A percentile compares a stretch with the other conserved stretches of the same genome.
Evolutionary conservation across 768 basidiomycete species (phyloP).

Genomic region (Lactifluus echinatus): DNA sequence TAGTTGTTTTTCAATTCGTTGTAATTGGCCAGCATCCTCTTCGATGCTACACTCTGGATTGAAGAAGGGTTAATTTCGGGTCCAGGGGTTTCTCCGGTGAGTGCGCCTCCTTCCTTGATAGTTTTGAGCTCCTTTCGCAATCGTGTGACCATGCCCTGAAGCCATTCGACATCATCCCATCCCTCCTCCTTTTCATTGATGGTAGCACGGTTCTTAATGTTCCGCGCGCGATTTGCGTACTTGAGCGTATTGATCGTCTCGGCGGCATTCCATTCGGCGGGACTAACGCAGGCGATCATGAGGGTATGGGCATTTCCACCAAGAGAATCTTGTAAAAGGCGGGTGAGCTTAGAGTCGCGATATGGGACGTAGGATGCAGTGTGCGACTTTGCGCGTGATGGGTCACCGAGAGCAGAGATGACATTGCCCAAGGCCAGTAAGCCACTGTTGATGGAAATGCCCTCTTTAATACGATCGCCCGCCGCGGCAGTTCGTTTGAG

Average conservation of each 20-base stretch:
- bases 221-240: constrained; percentile 93
- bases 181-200: constrained; percentile 94
- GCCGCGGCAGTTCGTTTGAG: constrained; percentile 94
- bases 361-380: constrained; percentile 91
- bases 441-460: constrained; percentile 98
- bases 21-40: constrained; percentile 73
- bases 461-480: constrained; percentile 95
- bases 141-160: constrained; percentile 79
- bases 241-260: constrained; percentile 95
- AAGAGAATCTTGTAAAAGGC: constrained; percentile 90
- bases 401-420: constrained; percentile 95
- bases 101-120: constrained; percentile 58
- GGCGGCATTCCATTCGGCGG: constrained; percentile 88
- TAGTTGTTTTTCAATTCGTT: constrained; percentile 80
- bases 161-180: constrained; percentile 97
- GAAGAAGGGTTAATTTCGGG: not conserved
- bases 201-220: constrained; percentile 92
- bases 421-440: constrained; percentile 95
- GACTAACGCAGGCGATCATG: constrained; percentile 98
- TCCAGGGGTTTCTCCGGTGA: constrained; percentile 19
- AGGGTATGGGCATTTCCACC: constrained; percentile 97
- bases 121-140: constrained; percentile 80
- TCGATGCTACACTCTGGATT: constrained; percentile 41
- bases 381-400: constrained; percentile 73
- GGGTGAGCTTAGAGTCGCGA: constrained; percentile 96